Conservation (phyloP, 768 basidiomycete genomes). For the Trametes cubensis region DNA sequence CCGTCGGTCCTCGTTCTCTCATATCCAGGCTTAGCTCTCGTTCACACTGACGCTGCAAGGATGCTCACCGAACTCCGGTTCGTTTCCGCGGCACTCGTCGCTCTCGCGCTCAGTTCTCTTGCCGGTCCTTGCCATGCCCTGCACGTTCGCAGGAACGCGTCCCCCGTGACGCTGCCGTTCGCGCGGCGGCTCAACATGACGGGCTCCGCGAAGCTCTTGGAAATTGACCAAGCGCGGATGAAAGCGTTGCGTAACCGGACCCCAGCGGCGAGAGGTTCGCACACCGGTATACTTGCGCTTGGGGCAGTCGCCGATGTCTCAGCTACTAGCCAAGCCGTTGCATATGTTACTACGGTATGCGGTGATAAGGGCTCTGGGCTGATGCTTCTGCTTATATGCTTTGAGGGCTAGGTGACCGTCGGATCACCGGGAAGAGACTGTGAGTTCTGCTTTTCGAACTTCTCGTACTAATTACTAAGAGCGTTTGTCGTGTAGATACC, state of each 20-base stretch:
- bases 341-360: slow-evolving; percentile 31
- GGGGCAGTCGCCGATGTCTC: not conserved
- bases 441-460: slow-evolving; percentile 20
- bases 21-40: not conserved
- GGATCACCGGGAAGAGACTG: slow-evolving; percentile 26
- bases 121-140: not conserved
- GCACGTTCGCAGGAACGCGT: slow-evolving; percentile 11
- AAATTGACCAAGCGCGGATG: slow-evolving; percentile 26
- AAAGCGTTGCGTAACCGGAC: slow-evolving; percentile 9
- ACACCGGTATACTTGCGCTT: not conserved
- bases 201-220: slow-evolving; percentile 14
- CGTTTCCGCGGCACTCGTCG: not conserved
- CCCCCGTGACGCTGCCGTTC: slow-evolving; percentile 26
- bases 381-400: not conserved
- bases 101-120: not conserved
- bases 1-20: slow-evolving; percentile 6
- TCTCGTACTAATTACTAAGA: too few species aligned
- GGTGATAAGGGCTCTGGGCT: too few species aligned
- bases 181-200: slow-evolving; percentile 28
- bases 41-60: not conserved
- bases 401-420: slow-evolving; percentile 19
- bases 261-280: slow-evolving; percentile 24
- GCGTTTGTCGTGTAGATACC: slow-evolving; percentile 32
- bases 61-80: slow-evolving; percentile 14
- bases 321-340: slow-evolving; percentile 25